Evolutionary conservation across 768 basidiomycete species (phyloP).

Genomic region (Myochromella boudieri): DNA sequence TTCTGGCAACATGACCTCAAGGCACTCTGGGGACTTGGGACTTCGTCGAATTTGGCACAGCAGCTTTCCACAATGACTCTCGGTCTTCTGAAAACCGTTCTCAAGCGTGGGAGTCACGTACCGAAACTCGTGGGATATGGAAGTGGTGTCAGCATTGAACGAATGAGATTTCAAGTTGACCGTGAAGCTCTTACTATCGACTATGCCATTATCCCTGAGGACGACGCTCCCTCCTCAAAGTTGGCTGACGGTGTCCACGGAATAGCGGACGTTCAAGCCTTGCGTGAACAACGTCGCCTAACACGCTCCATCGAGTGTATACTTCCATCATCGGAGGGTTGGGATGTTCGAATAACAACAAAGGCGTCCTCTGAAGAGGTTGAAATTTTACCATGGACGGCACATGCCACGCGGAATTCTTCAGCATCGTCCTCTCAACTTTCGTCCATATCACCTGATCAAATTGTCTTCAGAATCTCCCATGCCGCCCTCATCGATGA

Average conservation of each 20-base stretch:
- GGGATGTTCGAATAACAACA: constrained; percentile 82
- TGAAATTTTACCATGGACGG: constrained; percentile 73
- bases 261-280: constrained; percentile 61
- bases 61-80: constrained; percentile 86
- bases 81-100: constrained; percentile 79
- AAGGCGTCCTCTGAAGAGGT: constrained; percentile 74
- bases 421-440: constrained; percentile 32
- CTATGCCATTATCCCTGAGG: constrained; percentile 80
- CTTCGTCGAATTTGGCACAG: constrained; percentile 62
- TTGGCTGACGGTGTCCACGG: constrained; percentile 39
- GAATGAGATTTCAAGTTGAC: constrained; percentile 76
- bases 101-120: constrained; percentile 71
- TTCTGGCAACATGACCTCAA: constrained; percentile 96
- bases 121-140: constrained; percentile 80
- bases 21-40: constrained; percentile 79
- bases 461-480: constrained; percentile 63
- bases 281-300: constrained; percentile 67
- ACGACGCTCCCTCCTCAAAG: constrained; percentile 47
- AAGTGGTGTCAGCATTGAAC: constrained; percentile 77
- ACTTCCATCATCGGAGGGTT: constrained; percentile 75
- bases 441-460: constrained; percentile 37
- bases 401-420: constrained; percentile 51
- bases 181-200: constrained; percentile 81
- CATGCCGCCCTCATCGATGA: constrained; percentile 73
- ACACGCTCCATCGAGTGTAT: constrained; percentile 79